These are phyloP conservation scores for Babesia ovis DNA, from an alignment of 169 alveolate species.

Conservation along the genomic window DNA sequence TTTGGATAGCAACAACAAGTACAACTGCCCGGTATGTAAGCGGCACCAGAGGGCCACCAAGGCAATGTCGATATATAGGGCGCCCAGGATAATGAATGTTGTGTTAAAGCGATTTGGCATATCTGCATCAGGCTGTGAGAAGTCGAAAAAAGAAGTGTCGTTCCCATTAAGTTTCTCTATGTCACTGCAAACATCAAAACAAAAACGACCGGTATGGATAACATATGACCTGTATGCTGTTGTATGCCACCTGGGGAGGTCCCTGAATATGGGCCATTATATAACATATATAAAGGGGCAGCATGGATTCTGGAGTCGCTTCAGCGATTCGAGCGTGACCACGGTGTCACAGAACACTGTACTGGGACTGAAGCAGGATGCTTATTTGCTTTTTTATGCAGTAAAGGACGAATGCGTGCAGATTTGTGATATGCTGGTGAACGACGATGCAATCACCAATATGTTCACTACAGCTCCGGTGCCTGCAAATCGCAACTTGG, in stretches of 20 bases:
- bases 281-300: conserved; percentile 52
- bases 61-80: conserved; percentile 67
- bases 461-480: conserved; percentile 25
- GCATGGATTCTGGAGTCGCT: conserved; percentile 63
- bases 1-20: conserved; percentile 68
- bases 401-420: conserved; percentile 42
- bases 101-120: conserved; percentile 69
- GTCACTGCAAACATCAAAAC: conserved; percentile 39
- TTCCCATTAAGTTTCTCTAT: conserved; percentile 57
- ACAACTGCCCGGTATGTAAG: conserved; percentile 71
- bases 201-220: conserved; percentile 31
- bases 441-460: conserved; percentile 40
- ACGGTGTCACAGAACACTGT: conserved; percentile 39
- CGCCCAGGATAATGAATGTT: conserved; percentile 70
- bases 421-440: conserved; percentile 35
- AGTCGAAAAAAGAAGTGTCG: conserved; percentile 19
- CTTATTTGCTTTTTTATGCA: conserved; percentile 55
- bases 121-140: conserved; percentile 23
- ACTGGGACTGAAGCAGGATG: conserved; percentile 31
- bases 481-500: conserved; percentile 27
- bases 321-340: conserved; percentile 35
- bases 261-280: conserved; percentile 60
- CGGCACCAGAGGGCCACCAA: conserved; percentile 70
- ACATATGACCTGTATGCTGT: conserved; percentile 61
- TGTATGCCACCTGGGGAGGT: conserved; percentile 60